phyloP scores from a whole-genome alignment of 1,139 yeast species.

The Casaregolazyma suthepensis region DNA sequence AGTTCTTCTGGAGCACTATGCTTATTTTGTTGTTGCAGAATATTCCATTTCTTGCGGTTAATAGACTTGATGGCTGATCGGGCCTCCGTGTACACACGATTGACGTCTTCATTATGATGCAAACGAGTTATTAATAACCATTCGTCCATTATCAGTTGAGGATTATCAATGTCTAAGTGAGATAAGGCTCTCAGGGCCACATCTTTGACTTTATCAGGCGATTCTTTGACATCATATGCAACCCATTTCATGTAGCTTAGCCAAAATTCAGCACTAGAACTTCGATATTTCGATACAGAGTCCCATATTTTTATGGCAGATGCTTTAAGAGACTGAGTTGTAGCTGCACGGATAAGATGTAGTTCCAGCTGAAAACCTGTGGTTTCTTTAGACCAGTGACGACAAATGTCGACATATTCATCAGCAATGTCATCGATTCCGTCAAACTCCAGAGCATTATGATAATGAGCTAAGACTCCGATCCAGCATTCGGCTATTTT shows the following conservation, averaged over 20 bases:
- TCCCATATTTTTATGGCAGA: slow-evolving; percentile 32
- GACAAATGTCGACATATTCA: neutral
- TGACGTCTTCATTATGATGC: neutral
- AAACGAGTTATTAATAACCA: neutral
- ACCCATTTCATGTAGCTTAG: slow-evolving; percentile 30
- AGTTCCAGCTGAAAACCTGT: slow-evolving; percentile 16
- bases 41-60: slow-evolving; percentile 6
- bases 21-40: neutral
- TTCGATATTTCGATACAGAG: slow-evolving; percentile 30
- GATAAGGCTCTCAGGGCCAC: slow-evolving; percentile 1
- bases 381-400: slow-evolving; percentile 12
- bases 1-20: neutral
- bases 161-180: neutral
- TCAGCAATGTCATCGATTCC: neutral
- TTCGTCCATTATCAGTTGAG: slow-evolving; percentile 1
- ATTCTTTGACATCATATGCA: slow-evolving; percentile 1
- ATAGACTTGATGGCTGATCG: slow-evolving; percentile 1
- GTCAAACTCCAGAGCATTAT: neutral
- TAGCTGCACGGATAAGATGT: slow-evolving; percentile 10
- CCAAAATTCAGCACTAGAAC: slow-evolving; percentile 45
- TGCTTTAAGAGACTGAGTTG: slow-evolving; percentile 5
- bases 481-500: neutral
- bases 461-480: neutral
- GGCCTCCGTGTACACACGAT: neutral
- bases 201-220: neutral